Evolutionary conservation across 108 stramenopile species (phyloP).

Genomic region (Fistulifera pelliculosa): DNA sequence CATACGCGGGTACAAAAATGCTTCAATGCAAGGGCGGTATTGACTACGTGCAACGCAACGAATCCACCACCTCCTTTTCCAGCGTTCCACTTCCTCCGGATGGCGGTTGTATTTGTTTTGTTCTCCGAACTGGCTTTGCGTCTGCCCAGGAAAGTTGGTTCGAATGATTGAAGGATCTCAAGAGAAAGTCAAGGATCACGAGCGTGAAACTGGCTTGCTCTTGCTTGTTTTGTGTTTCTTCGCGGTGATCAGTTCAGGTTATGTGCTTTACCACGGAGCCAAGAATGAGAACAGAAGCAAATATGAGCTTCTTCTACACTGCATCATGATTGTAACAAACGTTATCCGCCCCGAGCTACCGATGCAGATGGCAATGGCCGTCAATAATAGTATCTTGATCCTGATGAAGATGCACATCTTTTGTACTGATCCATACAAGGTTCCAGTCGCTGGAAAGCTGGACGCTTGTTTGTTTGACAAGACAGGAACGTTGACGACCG

Average conservation of each 20-base stretch:
- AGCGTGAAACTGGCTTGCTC: conserved; percentile 82
- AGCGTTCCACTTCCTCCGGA: conserved; percentile 80
- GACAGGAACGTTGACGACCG: conserved; percentile 96
- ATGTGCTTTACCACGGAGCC: conserved; percentile 89
- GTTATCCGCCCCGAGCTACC: conserved; percentile 97
- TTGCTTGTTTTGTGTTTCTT: conserved; percentile 90
- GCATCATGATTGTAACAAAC: conserved; percentile 91
- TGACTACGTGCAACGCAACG: conserved; percentile 28
- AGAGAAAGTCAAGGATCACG: conserved; percentile 92
- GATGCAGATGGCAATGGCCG: conserved; percentile 97
- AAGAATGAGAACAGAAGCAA: conserved; percentile 79
- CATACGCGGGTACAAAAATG: conserved; percentile 95
- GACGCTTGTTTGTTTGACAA: conserved; percentile 96
- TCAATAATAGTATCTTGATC: conserved; percentile 93
- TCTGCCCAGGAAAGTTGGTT: conserved; percentile 94
- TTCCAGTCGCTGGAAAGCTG: conserved; percentile 93
- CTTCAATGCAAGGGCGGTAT: conserved; percentile 66
- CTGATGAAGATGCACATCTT: conserved; percentile 95
- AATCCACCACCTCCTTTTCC: conserved; percentile 20
- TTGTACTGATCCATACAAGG: conserved; percentile 93
- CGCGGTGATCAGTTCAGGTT: conserved; percentile 85
- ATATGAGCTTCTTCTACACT: conserved; percentile 90
- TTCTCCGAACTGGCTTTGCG: conserved; percentile 94
- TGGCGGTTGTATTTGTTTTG: conserved; percentile 85
- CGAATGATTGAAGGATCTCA: conserved; percentile 98